A percentile compares a stretch with the other conserved stretches of the same genome.
Evolutionary conservation across 1,139 yeast species (phyloP).

Genomic region (Kodamaea derodonti): DNA sequence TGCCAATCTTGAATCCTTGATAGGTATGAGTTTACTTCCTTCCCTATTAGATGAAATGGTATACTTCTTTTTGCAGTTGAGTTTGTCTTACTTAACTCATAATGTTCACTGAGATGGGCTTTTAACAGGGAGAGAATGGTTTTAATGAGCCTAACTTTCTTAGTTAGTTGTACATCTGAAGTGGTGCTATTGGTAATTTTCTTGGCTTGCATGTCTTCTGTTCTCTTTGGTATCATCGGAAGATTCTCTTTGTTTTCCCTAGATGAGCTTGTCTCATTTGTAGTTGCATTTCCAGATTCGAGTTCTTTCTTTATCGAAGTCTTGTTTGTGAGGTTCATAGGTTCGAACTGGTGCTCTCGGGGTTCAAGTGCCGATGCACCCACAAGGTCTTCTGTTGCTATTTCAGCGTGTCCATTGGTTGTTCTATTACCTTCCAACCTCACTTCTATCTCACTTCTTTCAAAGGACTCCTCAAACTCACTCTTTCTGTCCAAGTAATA

Average conservation of each 20-base stretch:
- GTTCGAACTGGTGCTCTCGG: too few species aligned
- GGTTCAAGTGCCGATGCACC: too few species aligned
- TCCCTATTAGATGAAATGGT: slow-evolving; percentile 16
- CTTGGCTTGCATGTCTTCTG: not conserved
- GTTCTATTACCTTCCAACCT: not conserved
- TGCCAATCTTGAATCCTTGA: slow-evolving; percentile 1
- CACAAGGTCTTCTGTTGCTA: not conserved
- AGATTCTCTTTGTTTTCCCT: too few species aligned
- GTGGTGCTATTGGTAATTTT: not conserved
- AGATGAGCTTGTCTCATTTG: too few species aligned
- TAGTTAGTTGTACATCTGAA: too few species aligned
- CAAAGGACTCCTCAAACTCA: not conserved
- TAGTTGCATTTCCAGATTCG: not conserved
- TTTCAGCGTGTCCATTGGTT: slow-evolving; percentile 1
- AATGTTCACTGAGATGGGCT: slow-evolving; percentile 15
- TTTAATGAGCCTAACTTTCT: too few species aligned
- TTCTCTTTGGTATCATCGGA: not conserved
- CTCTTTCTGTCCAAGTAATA: slow-evolving; percentile 26
- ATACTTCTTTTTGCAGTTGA: slow-evolving; percentile 18
- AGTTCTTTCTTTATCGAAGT: not conserved
- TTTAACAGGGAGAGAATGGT: slow-evolving; percentile 6
- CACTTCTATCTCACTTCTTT: not conserved
- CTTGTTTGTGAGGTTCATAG: too few species aligned
- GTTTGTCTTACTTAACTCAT: slow-evolving; percentile 16
- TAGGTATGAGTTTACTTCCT: slow-evolving; percentile 14